phyloP scores from a whole-genome alignment of 108 stramenopile genomes.

The Seminavis robusta region DNA sequence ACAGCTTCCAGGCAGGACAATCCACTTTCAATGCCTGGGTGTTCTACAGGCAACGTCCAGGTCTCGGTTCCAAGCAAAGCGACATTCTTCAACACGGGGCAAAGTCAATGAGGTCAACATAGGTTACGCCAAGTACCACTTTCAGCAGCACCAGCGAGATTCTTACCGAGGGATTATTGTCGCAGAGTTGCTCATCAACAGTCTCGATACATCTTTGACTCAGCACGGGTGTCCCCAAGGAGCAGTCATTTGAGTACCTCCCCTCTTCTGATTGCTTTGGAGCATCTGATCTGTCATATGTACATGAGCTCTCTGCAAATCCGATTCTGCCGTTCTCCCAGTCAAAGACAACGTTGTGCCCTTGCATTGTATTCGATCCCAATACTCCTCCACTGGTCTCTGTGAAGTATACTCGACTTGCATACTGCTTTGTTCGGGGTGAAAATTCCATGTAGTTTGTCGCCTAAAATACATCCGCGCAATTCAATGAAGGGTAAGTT shows the following conservation, averaged over 20 bases:
- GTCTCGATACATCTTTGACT: slow-evolving; percentile 6
- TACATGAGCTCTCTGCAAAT: slow-evolving; percentile 85
- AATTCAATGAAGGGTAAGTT: too few relatives aligned
- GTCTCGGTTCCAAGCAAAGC: slow-evolving; percentile 54
- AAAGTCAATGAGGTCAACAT: slow-evolving; percentile 20
- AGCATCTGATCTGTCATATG: slow-evolving; percentile 35
- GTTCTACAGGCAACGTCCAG: slow-evolving; percentile 58
- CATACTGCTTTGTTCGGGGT: slow-evolving; percentile 45
- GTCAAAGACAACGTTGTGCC: slow-evolving; percentile 95
- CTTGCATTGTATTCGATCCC: slow-evolving; percentile 95
- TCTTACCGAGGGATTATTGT: too few relatives aligned
- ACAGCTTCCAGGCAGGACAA: slow-evolving; percentile 41
- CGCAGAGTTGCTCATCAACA: slow-evolving; percentile 7
- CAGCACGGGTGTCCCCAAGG: slow-evolving; percentile 1
- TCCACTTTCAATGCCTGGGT: slow-evolving; percentile 40
- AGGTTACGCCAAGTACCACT: too few relatives aligned
- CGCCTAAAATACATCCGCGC: too few relatives aligned
- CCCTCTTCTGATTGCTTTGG: slow-evolving; percentile 6
- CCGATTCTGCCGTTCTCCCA: slow-evolving; percentile 85
- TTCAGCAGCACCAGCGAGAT: too few relatives aligned
- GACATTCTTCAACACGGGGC: slow-evolving; percentile 32
- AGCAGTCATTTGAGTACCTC: slow-evolving; percentile 10
- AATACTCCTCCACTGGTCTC: slow-evolving; percentile 83
- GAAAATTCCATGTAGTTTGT: slow-evolving; percentile 76
- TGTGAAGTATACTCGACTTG: slow-evolving; percentile 47